Evolutionary conservation across 768 basidiomycete genomes (phyloP), one percentile per base, ranked within the genome.

Genomic region (Calocybe gangraenosa): DNA sequence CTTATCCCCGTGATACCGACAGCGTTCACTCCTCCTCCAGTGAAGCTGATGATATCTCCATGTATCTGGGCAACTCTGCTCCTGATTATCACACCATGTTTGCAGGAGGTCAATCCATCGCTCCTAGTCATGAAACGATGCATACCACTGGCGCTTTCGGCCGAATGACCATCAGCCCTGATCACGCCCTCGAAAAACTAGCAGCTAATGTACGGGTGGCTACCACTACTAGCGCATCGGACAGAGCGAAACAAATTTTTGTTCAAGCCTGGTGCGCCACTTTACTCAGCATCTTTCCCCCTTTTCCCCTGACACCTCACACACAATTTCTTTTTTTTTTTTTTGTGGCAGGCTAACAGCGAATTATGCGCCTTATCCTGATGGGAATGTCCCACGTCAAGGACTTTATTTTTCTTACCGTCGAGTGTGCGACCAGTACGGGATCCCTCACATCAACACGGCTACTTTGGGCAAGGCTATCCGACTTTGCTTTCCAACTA

Each of bases 381-480:
- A 92, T 65, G 91, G 91, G 28, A 93, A 93, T 63, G 92, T 94
- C 28, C 89, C 92, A 36, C 82, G 92, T 42, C 92, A 95, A 60
- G 92, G 92, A 5, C 79, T 96, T 40, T 96, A 94, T 66, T 90
- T 91, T 61, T 94, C 92, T 25, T 96, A 94, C 68, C 79, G 87
- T 50, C 75, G 90, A 44, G 83, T 93, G 46, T 93, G 90, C 65
- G 89, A 92, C 68, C 87, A 91, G 66, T 91, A 93, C 68, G 87
- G 87, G 41, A 88, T 93, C 49, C 89, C 88, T 42, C 90, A 94
- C 60, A 91, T 95, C 71, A 96, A 94, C 73, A 92, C 92, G 30
- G 93, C 93, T 54, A 92, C 92, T 1, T 76, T 96, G 57, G 93
- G 93, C 50, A 96, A 96, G 66, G 92, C 92, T 37, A 92, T 96